Percentiles rank a stretch among this genome's conserved stretches.
Conservation (phyloP, 1,139 yeast genomes). For the Debaryomyces fabryi region DNA sequence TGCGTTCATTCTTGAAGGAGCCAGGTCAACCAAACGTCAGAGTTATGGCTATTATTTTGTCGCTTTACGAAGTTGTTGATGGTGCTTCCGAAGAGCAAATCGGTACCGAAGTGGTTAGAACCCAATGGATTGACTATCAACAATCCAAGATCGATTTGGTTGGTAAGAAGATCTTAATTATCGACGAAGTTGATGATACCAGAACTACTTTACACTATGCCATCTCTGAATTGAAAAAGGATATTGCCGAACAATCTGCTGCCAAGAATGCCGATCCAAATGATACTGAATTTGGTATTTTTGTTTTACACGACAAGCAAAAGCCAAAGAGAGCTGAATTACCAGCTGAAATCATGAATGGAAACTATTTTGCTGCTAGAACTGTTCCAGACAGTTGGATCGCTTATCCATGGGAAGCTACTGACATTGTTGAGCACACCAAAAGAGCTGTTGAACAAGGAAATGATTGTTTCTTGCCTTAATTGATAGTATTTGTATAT, state of each 20-base stretch:
- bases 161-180: constrained; percentile 80
- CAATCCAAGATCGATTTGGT: constrained; percentile 66
- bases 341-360: constrained; percentile 65
- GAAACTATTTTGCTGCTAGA: constrained; percentile 88
- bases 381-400: constrained; percentile 93
- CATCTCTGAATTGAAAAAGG: constrained; percentile 82
- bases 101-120: constrained; percentile 87
- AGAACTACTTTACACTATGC: constrained; percentile 95
- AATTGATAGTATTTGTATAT: constrained; percentile 6
- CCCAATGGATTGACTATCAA: constrained; percentile 93
- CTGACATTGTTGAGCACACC: constrained; percentile 87
- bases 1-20: constrained; percentile 85
- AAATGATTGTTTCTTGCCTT: constrained; percentile 51
- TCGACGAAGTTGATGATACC: constrained; percentile 95
- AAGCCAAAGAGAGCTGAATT: constrained; percentile 85
- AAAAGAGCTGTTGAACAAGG: constrained; percentile 78
- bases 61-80: constrained; percentile 82
- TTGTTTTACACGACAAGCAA: constrained; percentile 90
- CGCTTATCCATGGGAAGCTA: constrained; percentile 97
- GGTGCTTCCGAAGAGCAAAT: constrained; percentile 62
- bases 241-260: constrained; percentile 61
- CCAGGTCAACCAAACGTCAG: constrained; percentile 88
- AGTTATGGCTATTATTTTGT: constrained; percentile 90
- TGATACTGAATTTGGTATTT: constrained; percentile 78
- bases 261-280: constrained; percentile 51